These are phyloP conservation scores for Cladophialophora immunda DNA, from an alignment of 2,329 filamentous ascomycete species.

Conservation along the genomic window DNA sequence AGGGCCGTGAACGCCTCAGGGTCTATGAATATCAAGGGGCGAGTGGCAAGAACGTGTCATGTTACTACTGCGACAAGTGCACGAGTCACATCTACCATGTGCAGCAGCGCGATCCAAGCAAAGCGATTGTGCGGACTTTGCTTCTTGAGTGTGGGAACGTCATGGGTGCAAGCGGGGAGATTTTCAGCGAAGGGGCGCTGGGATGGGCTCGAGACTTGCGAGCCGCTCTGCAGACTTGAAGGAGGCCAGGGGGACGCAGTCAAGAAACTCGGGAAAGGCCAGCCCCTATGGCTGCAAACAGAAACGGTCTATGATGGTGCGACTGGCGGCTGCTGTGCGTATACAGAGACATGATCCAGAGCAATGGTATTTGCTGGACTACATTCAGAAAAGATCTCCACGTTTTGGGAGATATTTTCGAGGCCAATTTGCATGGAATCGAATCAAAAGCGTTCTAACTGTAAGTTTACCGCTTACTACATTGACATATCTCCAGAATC, in stretches of 20 bases:
- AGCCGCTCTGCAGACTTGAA: constrained; percentile 10
- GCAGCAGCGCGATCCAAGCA: constrained; percentile 51
- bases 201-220: constrained; percentile 15
- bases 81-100: constrained; percentile 53
- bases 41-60: constrained; percentile 34
- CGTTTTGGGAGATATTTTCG: no score
- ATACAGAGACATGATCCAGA: no score
- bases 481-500: no score
- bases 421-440: no score
- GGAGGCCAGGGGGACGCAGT: neutral
- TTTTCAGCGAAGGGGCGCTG: constrained; percentile 47
- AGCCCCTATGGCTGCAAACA: neutral
- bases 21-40: constrained; percentile 14
- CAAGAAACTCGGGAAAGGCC: neutral
- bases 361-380: no score
- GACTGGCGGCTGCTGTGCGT: no score
- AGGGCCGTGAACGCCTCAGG: constrained; percentile 2
- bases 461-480: no score
- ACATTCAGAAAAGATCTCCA: no score
- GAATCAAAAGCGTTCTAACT: no score
- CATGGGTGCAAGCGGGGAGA: constrained; percentile 49
- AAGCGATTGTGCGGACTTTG: constrained; percentile 51
- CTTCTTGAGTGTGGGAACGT: constrained; percentile 48
- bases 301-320: no score
- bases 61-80: constrained; percentile 50